phyloP scores from a whole-genome alignment of 495 filamentous ascomycete species.

The Penicillium crystallinum region DNA sequence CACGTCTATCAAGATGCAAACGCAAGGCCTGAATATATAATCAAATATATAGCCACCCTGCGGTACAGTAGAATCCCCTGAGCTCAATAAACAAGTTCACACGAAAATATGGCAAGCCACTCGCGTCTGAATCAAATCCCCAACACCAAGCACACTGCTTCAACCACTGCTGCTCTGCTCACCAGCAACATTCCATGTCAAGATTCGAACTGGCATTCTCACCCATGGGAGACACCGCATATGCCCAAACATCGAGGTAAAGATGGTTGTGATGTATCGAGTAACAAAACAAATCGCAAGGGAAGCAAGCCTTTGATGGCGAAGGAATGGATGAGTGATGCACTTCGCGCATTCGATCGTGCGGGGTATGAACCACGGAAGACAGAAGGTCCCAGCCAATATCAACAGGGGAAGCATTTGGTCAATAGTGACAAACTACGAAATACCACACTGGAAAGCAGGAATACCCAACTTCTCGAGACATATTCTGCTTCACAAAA shows the following conservation, averaged over 20 bases:
- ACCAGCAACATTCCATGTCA: neutral
- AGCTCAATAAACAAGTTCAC: no score
- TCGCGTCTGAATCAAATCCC: neutral
- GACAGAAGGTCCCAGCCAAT: no score
- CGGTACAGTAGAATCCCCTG: no score
- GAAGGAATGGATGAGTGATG: neutral
- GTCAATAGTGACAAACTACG: neutral
- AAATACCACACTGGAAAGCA: neutral
- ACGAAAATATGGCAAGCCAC: neutral
- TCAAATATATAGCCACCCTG: no score
- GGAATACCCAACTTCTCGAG: no score
- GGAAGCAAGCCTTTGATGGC: neutral
- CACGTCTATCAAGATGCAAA: neutral
- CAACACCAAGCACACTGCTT: neutral
- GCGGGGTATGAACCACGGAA: neutral
- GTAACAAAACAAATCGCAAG: neutral
- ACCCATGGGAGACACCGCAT: neutral
- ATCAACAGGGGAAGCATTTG: neutral
- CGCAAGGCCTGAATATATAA: neutral
- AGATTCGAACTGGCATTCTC: neutral
- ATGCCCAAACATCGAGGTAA: neutral
- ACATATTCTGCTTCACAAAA: neutral
- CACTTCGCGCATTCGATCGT: neutral
- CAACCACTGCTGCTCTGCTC: no score
- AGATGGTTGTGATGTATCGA: neutral